A percentile compares a stretch with the other conserved stretches of the same genome.
phyloP scores from a whole-genome alignment of 352 stramenopile species.

The Phytophthora syringae region DNA sequence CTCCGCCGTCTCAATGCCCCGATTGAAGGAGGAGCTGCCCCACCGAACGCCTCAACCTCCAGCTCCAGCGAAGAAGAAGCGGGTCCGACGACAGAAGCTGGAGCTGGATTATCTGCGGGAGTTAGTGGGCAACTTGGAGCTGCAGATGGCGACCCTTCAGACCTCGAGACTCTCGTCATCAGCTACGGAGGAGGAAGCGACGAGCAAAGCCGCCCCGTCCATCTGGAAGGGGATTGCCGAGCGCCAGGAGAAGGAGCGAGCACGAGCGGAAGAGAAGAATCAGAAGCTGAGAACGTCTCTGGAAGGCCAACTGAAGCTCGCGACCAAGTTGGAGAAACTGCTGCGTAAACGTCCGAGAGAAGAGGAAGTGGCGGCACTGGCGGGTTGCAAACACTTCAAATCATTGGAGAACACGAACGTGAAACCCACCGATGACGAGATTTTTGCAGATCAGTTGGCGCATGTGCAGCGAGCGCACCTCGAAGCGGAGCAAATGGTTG shows the following conservation, averaged over 20 bases:
- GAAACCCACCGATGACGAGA: conserved; percentile 27
- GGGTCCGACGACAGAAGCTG: conserved; percentile 40
- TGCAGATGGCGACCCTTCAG: conserved; percentile 28
- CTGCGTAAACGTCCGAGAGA: conserved; percentile 32
- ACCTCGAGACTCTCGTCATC: neutral
- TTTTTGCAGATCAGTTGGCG: conserved; percentile 39
- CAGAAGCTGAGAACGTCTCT: conserved; percentile 34
- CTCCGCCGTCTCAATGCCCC: neutral
- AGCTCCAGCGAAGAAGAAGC: conserved; percentile 43
- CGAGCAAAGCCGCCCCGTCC: neutral
- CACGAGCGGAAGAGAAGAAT: conserved; percentile 43
- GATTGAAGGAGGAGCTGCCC: conserved; percentile 3
- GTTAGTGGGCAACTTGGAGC: conserved; percentile 38
- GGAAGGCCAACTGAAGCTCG: conserved; percentile 43
- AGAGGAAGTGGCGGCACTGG: conserved; percentile 11
- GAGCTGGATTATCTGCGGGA: conserved; percentile 46
- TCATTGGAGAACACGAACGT: neutral
- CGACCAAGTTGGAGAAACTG: conserved; percentile 38
- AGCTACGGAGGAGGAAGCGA: neutral
- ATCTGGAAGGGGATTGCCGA: conserved; percentile 44
- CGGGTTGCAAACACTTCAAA: conserved; percentile 29
- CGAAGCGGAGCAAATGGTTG: conserved; percentile 24
- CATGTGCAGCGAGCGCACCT: conserved; percentile 24
- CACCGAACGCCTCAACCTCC: too few relatives aligned
- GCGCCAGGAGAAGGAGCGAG: conserved; percentile 31